These are phyloP conservation scores for Cymbopogon flexuosus DNA, from an alignment of 202 grass and related monocot species.

Conservation along the genomic window DNA sequence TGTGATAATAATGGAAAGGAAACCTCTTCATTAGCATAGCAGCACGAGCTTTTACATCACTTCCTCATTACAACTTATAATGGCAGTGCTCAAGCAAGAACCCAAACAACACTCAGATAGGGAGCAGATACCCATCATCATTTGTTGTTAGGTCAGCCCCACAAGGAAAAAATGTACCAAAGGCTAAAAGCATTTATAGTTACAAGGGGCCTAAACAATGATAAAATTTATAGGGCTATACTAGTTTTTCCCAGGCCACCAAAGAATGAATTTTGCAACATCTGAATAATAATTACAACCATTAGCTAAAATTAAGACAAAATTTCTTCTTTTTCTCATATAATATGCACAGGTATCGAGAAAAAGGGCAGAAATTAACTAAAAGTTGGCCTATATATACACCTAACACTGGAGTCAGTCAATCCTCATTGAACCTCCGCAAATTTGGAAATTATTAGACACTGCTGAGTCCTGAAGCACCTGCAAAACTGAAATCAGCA, in stretches of 20 bases:
- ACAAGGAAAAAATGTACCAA: neutral
- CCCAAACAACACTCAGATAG: constrained; percentile 25
- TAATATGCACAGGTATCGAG: constrained; percentile 22
- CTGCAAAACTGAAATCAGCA: constrained; percentile 37
- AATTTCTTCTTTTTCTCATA: neutral
- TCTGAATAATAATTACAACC: neutral
- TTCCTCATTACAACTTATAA: constrained; percentile 9
- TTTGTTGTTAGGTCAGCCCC: constrained; percentile 30
- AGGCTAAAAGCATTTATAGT: neutral
- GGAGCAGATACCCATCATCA: constrained; percentile 27
- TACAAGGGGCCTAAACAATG: neutral
- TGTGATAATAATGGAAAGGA: neutral
- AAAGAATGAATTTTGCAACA: constrained; percentile 18
- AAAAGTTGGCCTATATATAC: neutral
- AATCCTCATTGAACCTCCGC: constrained; percentile 16
- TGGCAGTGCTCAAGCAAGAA: neutral
- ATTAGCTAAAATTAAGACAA: constrained; percentile 23
- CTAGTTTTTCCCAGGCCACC: neutral
- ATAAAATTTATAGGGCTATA: neutral
- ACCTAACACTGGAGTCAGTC: constrained; percentile 6
- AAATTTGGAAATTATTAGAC: neutral
- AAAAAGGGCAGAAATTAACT: constrained; percentile 22
- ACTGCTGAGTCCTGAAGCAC: neutral
- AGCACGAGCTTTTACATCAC: constrained; percentile 21
- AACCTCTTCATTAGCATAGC: neutral